Evolutionary conservation across 2,329 filamentous ascomycete species (phyloP), one percentile per base, ranked within the genome.

Genomic region (Diaporthe sp.): DNA sequence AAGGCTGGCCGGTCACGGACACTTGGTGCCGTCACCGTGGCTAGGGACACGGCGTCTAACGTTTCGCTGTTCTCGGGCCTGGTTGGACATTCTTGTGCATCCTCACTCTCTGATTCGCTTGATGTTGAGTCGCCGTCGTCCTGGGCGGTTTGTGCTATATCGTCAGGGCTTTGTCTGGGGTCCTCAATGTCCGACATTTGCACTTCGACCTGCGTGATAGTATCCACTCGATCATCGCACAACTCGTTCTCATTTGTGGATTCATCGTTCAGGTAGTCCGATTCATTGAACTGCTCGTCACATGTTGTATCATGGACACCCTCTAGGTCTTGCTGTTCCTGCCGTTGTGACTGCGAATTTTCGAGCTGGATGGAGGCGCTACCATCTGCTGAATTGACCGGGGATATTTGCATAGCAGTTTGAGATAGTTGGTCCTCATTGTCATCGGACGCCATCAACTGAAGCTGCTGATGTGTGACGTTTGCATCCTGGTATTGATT

Each of bases 381-480:
- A 2, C 22, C 65, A 51, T 58, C 5, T 39, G 42, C 57, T 6
- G 70, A 37, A 1, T 46, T 46, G 13, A 42, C 53, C 7, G 76
- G 25, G 3, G 71, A 22, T 4, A 75, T 53, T 31, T 71, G 70
- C 31, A 71, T 71, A 25, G n/a, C 28, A n/a, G 71, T 28, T 39
- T 51, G 39, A 37, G 57, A 22, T 6, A 75, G 28, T 28, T 67
- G 62, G 25, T 60, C 49, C 42, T 34, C 34, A 15, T 31, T 42
- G 34, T 19, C 71, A 9, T 65, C 65, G 8, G 58, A 37, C 6
- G 71, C 25, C 34, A 71, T 65, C 10, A 68, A 22, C 2, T 71
- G 46, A n/a, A 60, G 61, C 15, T 75, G 73, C 31, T 77, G 67
- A 3, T 73, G 39, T 49, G 73, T 28, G n/a, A 19, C 31, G 39